These are phyloP conservation scores for Euphorbia schlechtendalii DNA, from an alignment of 441 rosid species.

Conservation along the genomic window DNA sequence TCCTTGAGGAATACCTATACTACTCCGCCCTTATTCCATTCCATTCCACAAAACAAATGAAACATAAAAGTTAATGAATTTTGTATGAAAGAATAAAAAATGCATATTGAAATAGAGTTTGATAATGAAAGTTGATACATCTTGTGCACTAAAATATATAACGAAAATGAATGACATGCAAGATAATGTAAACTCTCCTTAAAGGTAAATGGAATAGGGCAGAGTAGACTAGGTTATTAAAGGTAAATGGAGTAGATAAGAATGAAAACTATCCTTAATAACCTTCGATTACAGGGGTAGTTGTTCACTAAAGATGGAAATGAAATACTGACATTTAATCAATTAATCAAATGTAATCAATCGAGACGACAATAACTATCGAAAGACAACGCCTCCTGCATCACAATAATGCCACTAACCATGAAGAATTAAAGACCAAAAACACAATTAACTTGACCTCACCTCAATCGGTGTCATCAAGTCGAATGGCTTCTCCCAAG, in stretches of 20 bases:
- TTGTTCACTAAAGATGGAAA: neutral
- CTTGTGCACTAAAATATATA: neutral
- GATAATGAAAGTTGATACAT: neutral
- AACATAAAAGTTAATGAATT: neutral
- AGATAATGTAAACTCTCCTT: neutral
- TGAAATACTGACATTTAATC: neutral
- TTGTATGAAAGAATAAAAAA: neutral
- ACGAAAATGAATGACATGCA: neutral
- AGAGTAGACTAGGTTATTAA: neutral
- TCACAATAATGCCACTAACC: conserved; percentile 9
- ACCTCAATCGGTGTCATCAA: conserved; percentile 96
- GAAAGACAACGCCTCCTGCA: conserved; percentile 15
- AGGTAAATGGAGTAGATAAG: neutral
- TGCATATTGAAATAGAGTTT: neutral
- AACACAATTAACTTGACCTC: conserved; percentile 24
- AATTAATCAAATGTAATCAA: conserved; percentile 5
- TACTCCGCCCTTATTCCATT: no score
- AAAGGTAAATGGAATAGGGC: neutral
- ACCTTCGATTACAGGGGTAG: neutral
- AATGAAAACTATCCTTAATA: neutral
- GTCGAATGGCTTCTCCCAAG: conserved; percentile 94
- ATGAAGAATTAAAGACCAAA: conserved; percentile 16
- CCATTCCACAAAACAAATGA: no score
- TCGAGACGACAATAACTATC: conserved; percentile 4
- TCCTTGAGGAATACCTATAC: no score